These are phyloP conservation scores for Thielaviopsis musarum DNA, from an alignment of 2,329 filamentous ascomycete species.

Conservation along the genomic window DNA sequence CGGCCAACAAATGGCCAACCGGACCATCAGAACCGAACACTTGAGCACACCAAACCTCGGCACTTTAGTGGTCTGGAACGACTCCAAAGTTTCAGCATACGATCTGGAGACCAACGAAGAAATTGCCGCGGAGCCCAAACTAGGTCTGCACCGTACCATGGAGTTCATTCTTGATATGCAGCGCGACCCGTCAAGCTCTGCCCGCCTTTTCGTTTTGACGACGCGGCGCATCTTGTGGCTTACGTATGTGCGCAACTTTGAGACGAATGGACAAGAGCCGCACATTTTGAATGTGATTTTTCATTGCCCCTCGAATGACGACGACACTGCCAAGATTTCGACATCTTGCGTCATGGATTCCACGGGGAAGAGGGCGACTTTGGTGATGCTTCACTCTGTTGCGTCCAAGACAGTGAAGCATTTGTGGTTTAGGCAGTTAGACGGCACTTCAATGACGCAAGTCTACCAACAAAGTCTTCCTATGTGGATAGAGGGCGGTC, in stretches of 20 bases:
- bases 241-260: neutral
- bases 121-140: conserved; percentile 1
- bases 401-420: neutral
- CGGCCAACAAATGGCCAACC: neutral
- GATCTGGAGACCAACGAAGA: conserved; percentile 1
- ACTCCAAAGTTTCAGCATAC: conserved; percentile 2
- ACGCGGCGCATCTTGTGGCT: conserved; percentile 10
- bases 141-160: neutral
- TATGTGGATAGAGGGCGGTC: neutral
- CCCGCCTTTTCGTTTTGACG: conserved; percentile 11
- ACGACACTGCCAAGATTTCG: conserved; percentile 4
- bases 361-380: neutral
- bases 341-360: neutral
- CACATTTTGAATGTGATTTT: neutral
- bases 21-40: neutral
- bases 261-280: neutral
- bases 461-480: neutral
- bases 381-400: neutral
- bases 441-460: neutral
- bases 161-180: conserved; percentile 10
- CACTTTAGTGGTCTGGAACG: conserved; percentile 11
- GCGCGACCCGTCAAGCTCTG: conserved; percentile 2
- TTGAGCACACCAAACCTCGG: neutral
- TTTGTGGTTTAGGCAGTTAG: conserved; percentile 4
- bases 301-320: neutral